phyloP scores from a whole-genome alignment of 2,329 filamentous ascomycete genomes.

The Fusarium sp. region DNA sequence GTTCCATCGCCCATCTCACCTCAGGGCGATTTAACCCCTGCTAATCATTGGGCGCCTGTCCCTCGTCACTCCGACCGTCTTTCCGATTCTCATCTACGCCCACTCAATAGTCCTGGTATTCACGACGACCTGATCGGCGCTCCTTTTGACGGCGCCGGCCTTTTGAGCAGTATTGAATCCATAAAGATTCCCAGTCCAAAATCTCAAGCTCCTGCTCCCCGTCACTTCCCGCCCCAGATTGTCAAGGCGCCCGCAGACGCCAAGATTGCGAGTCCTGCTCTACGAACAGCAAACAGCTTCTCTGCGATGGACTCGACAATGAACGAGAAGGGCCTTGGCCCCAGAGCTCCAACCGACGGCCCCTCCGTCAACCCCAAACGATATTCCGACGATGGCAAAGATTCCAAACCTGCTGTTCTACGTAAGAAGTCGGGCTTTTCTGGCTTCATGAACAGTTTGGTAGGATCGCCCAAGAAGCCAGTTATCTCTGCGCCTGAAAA shows the following conservation, averaged over 20 bases:
- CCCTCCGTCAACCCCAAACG: conserved; percentile 71
- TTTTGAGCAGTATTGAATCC: conserved; percentile 70
- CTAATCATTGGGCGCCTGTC: conserved; percentile 47
- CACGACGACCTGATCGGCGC: conserved; percentile 72
- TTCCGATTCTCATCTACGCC: conserved; percentile 45
- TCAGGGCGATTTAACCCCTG: conserved; percentile 59
- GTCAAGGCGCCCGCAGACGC: conserved; percentile 66
- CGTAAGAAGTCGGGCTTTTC: conserved; percentile 92
- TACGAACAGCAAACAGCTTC: conserved; percentile 73
- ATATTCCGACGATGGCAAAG: conserved; percentile 81
- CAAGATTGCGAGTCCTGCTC: conserved; percentile 62
- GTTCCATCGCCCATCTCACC: conserved; percentile 61
- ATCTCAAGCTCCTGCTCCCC: conserved; percentile 42
- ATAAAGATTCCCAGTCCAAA: conserved; percentile 55
- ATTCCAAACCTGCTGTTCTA: conserved; percentile 69
- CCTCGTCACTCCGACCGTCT: conserved; percentile 46
- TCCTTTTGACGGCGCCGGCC: conserved; percentile 72
- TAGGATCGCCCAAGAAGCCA: conserved; percentile 88
- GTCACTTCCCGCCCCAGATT: conserved; percentile 50
- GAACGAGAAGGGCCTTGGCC: conserved; percentile 53
- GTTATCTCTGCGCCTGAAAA: conserved; percentile 98
- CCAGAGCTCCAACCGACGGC: conserved; percentile 55
- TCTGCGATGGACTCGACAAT: conserved; percentile 54
- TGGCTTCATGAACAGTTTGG: conserved; percentile 84
- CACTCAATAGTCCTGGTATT: conserved; percentile 41